Evolutionary conservation across 2,329 filamentous ascomycete genomes (phyloP), one percentile per base, ranked within the genome.

Genomic region (Apiospora phragmitis): DNA sequence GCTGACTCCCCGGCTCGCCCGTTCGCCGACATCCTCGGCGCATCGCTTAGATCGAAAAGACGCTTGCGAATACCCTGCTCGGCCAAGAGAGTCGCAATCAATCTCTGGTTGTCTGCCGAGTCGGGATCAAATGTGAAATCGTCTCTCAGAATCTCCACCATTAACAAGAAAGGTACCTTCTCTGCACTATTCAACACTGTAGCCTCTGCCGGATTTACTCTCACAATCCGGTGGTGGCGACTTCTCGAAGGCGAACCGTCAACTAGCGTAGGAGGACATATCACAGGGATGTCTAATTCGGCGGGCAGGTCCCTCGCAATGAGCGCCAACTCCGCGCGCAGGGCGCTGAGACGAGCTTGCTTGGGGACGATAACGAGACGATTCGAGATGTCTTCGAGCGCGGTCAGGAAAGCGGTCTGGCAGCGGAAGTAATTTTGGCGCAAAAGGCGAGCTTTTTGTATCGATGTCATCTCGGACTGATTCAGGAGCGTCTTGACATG

Each of bases 171-270:
- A 0, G 93, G 93, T 62, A 96, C 93, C 78, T 94, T 93, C 79
- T 96, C 93, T 5, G 93, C 93, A 79, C 93, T 96, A 80, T 96
- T 96, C 68, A 96, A 83, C 69, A 95, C 94, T 0, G 93, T 95
- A 7, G 93, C 91, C 80, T 96, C 93, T 1, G 93, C 92, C 8
- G 93, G 94, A 77, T 95, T 96, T 67, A 96, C 86, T 47, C 93
- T 89, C 65, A 96, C 93, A 71, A 96, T 94, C 45, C 93, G 90
- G 78, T 96, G 93, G 79, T 96, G 94, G 69, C 89, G 89, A 77
- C 93, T 95, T 77, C 90, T 91, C 35, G 91, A 89, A 2, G 93
- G 89, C n/a, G 89, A 88, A 29, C 93, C 92, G 80, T 93, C 88
- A 14, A 92, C 87, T 67, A 95, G 81, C 0, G 90, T 91, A 0